phyloP scores from a whole-genome alignment of 2,329 filamentous ascomycete species.

The Graphilbum ipis-grandicollis region DNA sequence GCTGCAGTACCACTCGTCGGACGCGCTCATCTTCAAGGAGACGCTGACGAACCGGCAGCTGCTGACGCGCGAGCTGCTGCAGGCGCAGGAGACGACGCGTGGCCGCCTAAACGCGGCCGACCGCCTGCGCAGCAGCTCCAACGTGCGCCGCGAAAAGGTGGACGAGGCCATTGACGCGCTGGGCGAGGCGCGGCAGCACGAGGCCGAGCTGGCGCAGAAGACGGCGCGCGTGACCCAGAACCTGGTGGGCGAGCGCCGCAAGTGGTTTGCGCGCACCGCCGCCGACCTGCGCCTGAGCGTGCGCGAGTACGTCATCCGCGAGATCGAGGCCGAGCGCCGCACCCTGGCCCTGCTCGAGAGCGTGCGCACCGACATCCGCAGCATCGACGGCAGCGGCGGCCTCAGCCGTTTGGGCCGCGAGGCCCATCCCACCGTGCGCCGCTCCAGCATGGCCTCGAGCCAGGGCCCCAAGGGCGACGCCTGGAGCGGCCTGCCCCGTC shows the following conservation, averaged over 20 bases:
- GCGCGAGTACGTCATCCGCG: slow-evolving; percentile 79
- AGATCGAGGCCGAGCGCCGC: slow-evolving; percentile 89
- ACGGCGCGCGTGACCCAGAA: slow-evolving; percentile 80
- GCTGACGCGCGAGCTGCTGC: slow-evolving; percentile 76
- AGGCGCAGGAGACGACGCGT: slow-evolving; percentile 73
- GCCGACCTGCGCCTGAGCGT: slow-evolving; percentile 70
- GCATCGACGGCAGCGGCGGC: slow-evolving; percentile 81
- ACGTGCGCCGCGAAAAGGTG: slow-evolving; percentile 84
- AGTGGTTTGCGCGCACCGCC: slow-evolving; percentile 78
- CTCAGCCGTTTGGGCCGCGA: slow-evolving; percentile 81
- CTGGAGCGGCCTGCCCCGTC: slow-evolving; percentile 85
- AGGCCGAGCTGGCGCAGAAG: slow-evolving; percentile 68
- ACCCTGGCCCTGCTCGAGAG: slow-evolving; percentile 86
- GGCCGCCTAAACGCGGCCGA: slow-evolving; percentile 76
- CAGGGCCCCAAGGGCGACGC: slow-evolving; percentile 97
- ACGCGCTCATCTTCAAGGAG: slow-evolving; percentile 96
- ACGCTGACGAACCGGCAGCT: slow-evolving; percentile 96
- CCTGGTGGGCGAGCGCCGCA: slow-evolving; percentile 70
- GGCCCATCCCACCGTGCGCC: slow-evolving; percentile 57
- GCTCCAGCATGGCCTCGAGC: slow-evolving; percentile 63
- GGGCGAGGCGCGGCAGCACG: slow-evolving; percentile 71
- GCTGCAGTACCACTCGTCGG: slow-evolving; percentile 83
- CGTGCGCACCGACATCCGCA: slow-evolving; percentile 79
- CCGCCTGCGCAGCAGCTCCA: slow-evolving; percentile 64
- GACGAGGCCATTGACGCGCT: slow-evolving; percentile 89